Evolutionary conservation across 2,329 filamentous ascomycete genomes (phyloP).

Genomic region (Monilinia fructicola): DNA sequence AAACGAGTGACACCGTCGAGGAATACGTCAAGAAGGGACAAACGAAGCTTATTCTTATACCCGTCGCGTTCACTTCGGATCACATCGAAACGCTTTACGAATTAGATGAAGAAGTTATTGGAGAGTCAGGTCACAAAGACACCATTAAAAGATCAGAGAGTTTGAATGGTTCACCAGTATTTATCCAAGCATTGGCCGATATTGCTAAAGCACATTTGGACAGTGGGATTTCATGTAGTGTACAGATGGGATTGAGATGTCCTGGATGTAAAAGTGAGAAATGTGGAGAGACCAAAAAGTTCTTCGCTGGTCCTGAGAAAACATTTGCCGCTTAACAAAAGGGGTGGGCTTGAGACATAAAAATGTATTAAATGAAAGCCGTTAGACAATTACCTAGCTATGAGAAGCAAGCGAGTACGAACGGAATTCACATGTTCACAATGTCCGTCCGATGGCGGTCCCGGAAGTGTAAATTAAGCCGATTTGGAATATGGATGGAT

Average conservation of each 20-base stretch:
- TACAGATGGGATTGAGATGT: conserved; percentile 87
- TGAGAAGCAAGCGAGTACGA: conserved; percentile 3
- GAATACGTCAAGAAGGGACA: conserved; percentile 88
- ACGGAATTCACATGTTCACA: not conserved
- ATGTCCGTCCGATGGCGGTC: not conserved
- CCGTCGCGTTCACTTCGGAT: conserved; percentile 97
- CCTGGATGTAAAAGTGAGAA: conserved; percentile 89
- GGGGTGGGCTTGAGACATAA: not conserved
- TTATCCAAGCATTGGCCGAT: conserved; percentile 86
- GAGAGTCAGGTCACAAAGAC: conserved; percentile 74
- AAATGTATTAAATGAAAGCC: not conserved
- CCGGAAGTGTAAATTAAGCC: not conserved
- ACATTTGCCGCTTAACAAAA: conserved; percentile 27
- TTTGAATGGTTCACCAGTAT: conserved; percentile 85
- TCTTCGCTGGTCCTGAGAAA: conserved; percentile 47
- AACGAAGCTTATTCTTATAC: conserved; percentile 85
- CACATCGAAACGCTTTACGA: conserved; percentile 98
- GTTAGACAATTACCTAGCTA: not conserved
- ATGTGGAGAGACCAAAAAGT: conserved; percentile 75
- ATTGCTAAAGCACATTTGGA: conserved; percentile 79
- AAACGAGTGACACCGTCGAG: conserved; percentile 85
- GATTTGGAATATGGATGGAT: not conserved
- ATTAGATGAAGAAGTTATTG: conserved; percentile 91
- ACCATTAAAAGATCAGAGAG: conserved; percentile 88
- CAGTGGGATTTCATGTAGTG: conserved; percentile 66